These are phyloP conservation scores for Coemansia guatemalensis DNA, from an alignment of 192 early-diverging fungal genomes.

Conservation along the genomic window DNA sequence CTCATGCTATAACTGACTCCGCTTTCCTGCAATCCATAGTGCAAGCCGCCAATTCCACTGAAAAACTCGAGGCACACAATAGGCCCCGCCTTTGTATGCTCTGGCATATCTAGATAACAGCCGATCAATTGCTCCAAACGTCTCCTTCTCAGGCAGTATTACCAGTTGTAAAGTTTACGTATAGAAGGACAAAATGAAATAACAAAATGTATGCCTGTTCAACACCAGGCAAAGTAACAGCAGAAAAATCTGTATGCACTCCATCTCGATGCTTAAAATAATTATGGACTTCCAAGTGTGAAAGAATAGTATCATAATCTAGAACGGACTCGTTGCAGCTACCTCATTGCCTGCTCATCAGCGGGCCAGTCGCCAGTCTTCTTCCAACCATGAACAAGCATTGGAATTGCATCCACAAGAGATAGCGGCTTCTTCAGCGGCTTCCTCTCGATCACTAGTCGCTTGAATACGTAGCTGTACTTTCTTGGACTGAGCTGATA, in stretches of 20 bases:
- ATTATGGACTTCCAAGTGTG: neutral
- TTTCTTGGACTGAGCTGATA: slow-evolving; percentile 18
- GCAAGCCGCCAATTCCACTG: slow-evolving; percentile 51
- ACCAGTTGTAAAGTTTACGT: neutral
- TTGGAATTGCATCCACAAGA: slow-evolving; percentile 29
- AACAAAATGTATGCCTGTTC: neutral
- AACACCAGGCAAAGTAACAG: neutral
- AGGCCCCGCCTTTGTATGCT: neutral
- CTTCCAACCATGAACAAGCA: slow-evolving; percentile 44
- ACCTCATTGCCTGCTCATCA: neutral
- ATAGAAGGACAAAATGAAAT: neutral
- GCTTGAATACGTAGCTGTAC: slow-evolving; percentile 30
- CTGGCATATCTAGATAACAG: slow-evolving; percentile 2
- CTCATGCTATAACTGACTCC: slow-evolving; percentile 20
- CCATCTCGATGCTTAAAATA: too few species aligned
- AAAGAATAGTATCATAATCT: neutral
- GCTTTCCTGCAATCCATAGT: slow-evolving; percentile 44
- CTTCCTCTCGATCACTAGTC: slow-evolving; percentile 26
- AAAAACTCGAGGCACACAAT: slow-evolving; percentile 51
- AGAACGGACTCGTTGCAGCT: neutral
- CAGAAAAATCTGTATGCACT: neutral
- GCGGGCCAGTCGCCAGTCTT: slow-evolving; percentile 39
- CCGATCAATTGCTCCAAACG: neutral
- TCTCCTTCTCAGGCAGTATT: neutral
- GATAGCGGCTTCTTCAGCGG: slow-evolving; percentile 34